Evolutionary conservation across 805 yeast species (phyloP), one percentile per base, ranked within the genome.

Genomic region (Candida anglica): DNA sequence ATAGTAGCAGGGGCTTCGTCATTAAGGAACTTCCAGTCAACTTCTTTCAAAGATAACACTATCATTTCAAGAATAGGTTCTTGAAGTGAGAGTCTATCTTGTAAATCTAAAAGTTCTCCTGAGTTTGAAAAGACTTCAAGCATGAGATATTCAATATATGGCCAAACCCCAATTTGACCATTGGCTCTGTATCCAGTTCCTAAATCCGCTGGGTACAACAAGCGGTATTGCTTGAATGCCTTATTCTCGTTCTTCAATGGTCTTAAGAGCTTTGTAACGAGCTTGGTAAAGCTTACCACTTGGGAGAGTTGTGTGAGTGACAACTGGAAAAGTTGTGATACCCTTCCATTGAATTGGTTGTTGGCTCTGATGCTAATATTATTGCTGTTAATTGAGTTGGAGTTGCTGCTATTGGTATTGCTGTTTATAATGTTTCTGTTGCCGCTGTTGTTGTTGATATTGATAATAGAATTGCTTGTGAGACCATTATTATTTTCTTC

Each of bases 101-200:
- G 40, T 38, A 48, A 3, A 37, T 60, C 20, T 19, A 52, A 51
- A 4, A 75, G 53, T 6, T 66, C 56, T 2, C 60, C 34, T 2
- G 85, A 62, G 17, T 75, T 72, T 5, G 71, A 73, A 43, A 88
- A 76, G 0, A 88, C 75, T 27, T 82, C 84, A 9, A 71, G 60
- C n/a, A 84, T 49, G 10, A 88, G 52, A 46, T 76, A 87, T 34
- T 86, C 91, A 34, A 85, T 53, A 47, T 89, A 91, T 3, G 93
- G 87, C 76, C 88, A 77, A 5, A 87, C 57, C 2, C 96, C 95
- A 13, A 67, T 54, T 33, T 56, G 52, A n/a, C n/a, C n/a, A n/a
- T n/a, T n/a, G 22, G 40, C 30, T 46, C 95, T 70, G 42, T 78
- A 73, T 0, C 66, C 63, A 2, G 53, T 52, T 0, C 96, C 96